Evolutionary conservation across 257 asterid genomes (phyloP).

Genomic region (Scutellaria minor): DNA sequence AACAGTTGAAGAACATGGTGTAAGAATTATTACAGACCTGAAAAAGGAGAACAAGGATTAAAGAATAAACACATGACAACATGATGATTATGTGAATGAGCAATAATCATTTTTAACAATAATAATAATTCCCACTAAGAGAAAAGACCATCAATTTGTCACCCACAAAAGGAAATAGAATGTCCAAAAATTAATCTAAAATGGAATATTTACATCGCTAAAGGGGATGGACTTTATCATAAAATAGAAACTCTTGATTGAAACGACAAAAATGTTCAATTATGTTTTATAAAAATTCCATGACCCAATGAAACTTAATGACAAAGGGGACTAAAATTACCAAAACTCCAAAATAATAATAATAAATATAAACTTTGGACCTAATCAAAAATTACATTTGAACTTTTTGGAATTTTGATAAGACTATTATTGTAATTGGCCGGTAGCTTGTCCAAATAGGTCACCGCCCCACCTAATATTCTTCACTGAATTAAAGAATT

Average conservation of each 20-base stretch:
- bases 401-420: conserved; percentile 26
- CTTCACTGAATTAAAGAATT: background rate
- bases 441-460: conserved; percentile 28
- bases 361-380: conserved; percentile 10
- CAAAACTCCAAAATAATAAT: too few species aligned
- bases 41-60: conserved; percentile 39
- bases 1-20: conserved; percentile 38
- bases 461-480: conserved; percentile 32
- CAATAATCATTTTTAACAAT: conserved; percentile 30
- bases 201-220: background rate
- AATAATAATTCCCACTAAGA: conserved; percentile 22
- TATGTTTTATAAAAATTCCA: too few species aligned
- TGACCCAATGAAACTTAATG: too few species aligned
- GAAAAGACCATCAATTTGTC: conserved; percentile 28
- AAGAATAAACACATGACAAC: conserved; percentile 50
- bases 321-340: too few species aligned
- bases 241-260: background rate
- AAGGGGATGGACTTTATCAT: background rate
- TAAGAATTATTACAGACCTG: conserved; percentile 29
- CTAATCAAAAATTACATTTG: conserved; percentile 4
- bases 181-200: background rate
- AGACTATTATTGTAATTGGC: conserved; percentile 21
- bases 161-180: conserved; percentile 31
- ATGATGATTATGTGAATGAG: conserved; percentile 18
- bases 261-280: background rate